Evolutionary conservation across 2,329 filamentous ascomycete species (phyloP).

Genomic region (Cercospora brassicicola): DNA sequence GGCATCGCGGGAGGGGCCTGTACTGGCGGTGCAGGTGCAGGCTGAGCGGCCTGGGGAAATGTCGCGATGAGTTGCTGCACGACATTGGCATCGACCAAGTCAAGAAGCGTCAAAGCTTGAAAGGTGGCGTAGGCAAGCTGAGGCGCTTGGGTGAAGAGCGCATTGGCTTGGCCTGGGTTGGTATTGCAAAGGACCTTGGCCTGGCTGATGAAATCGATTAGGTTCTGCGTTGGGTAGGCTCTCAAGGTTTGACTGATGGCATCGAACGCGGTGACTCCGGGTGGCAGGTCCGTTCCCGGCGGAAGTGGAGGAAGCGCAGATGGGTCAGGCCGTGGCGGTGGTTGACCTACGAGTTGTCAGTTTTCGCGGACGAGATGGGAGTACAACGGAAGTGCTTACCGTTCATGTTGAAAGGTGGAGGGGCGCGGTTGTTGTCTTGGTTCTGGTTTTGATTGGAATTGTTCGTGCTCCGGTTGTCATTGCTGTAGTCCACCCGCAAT

Average conservation of each 20-base stretch:
- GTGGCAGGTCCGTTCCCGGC: constrained; percentile 77
- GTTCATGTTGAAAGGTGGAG: constrained; percentile 50
- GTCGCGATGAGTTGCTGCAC: constrained; percentile 70
- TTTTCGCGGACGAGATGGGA: no score
- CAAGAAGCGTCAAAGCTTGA: constrained; percentile 88
- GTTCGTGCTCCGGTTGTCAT: constrained; percentile 70
- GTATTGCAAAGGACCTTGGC: constrained; percentile 87
- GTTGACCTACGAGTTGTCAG: neutral
- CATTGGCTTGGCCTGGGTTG: constrained; percentile 79
- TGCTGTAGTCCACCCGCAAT: constrained; percentile 91
- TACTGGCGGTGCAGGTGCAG: constrained; percentile 29
- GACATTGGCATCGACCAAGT: constrained; percentile 81
- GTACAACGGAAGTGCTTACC: neutral
- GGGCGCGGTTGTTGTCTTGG: constrained; percentile 25
- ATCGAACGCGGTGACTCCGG: constrained; percentile 80
- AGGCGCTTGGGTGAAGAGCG: constrained; percentile 82
- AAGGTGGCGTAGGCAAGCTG: constrained; percentile 95
- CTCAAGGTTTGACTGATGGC: constrained; percentile 89
- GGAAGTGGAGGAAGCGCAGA: constrained; percentile 74
- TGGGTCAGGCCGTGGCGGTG: constrained; percentile 41
- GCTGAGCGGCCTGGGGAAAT: constrained; percentile 39
- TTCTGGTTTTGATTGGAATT: constrained; percentile 22
- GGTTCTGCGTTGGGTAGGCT: constrained; percentile 79
- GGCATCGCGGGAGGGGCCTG: constrained; percentile 36
- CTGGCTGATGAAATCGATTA: constrained; percentile 89